Evolutionary conservation across 148 eudicot species (phyloP).

Genomic region (Limonium bicolor): DNA sequence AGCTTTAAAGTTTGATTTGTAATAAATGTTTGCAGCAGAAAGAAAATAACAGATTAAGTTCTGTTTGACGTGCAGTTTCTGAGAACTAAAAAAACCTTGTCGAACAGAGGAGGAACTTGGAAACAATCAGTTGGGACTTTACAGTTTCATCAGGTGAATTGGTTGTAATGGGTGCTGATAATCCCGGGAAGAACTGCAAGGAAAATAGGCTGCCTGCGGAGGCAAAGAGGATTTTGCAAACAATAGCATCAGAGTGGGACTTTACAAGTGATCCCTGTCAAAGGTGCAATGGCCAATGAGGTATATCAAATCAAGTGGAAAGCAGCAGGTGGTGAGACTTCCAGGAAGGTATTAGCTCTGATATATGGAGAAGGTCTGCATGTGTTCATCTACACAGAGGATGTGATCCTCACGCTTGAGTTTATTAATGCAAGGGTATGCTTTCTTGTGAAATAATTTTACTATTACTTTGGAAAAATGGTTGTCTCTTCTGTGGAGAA

Average conservation of each 20-base stretch:
- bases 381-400: slow-evolving; percentile 52
- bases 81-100: too few relatives aligned
- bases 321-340: slow-evolving; percentile 19
- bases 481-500: too few relatives aligned
- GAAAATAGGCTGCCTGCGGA: slow-evolving; percentile 43
- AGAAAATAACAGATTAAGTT: too few relatives aligned
- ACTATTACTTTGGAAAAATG: too few relatives aligned
- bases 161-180: slow-evolving; percentile 27
- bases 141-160: too few relatives aligned
- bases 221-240: slow-evolving; percentile 35
- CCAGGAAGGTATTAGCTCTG: slow-evolving; percentile 66
- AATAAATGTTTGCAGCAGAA: too few relatives aligned
- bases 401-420: slow-evolving; percentile 77
- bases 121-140: too few relatives aligned
- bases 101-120: too few relatives aligned
- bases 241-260: slow-evolving; percentile 60
- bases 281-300: slow-evolving; percentile 92
- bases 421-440: slow-evolving; percentile 72
- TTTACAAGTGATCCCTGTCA: slow-evolving; percentile 48
- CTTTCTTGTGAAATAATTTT: too few relatives aligned
- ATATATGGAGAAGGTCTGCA: slow-evolving; percentile 80
- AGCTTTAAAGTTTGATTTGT: too few relatives aligned
- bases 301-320: slow-evolving; percentile 86
- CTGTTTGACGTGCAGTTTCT: too few relatives aligned
- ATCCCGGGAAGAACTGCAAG: slow-evolving; percentile 5